A percentile compares a stretch with the other conserved stretches of the same genome.
These are phyloP conservation scores for Sutorius australiensis DNA, from an alignment of 768 basidiomycete species.

Conservation along the genomic window DNA sequence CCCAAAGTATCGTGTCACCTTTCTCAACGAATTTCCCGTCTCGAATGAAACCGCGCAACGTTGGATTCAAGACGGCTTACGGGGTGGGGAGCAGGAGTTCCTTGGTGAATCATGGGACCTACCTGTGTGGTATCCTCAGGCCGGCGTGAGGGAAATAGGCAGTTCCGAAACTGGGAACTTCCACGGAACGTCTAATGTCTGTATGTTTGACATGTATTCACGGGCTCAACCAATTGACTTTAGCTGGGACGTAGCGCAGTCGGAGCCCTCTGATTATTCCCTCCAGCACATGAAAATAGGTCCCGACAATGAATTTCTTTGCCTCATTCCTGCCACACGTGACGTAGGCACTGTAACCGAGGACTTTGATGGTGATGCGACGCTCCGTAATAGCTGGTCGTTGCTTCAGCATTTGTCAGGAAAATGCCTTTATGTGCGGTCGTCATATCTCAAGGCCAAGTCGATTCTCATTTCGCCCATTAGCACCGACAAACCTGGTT, in stretches of 20 bases:
- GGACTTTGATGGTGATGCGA: constrained; percentile 54
- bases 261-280: constrained; percentile 38
- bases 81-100: constrained; percentile 74
- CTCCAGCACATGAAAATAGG: constrained; percentile 78
- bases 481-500: constrained; percentile 92
- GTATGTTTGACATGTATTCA: constrained; percentile 34
- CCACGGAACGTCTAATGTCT: constrained; percentile 26
- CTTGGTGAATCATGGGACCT: constrained; percentile 59
- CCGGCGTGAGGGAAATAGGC: constrained; percentile 57
- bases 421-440: constrained; percentile 80
- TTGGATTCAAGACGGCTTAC: constrained; percentile 71
- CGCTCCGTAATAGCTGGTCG: constrained; percentile 77
- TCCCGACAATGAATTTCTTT: constrained; percentile 65
- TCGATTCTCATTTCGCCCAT: constrained; percentile 30
- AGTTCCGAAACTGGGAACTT: constrained; percentile 40
- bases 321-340: constrained; percentile 69
- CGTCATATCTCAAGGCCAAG: constrained; percentile 25
- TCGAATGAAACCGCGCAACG: constrained; percentile 65
- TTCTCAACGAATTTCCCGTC: constrained; percentile 76
- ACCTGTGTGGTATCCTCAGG: constrained; percentile 35
- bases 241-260: constrained; percentile 18
- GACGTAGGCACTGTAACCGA: constrained; percentile 44
- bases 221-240: constrained; percentile 12
- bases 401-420: constrained; percentile 76
- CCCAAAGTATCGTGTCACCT: constrained; percentile 77